Evolutionary conservation across 495 filamentous ascomycete genomes (phyloP).

Genomic region (Neurospora hispaniola): DNA sequence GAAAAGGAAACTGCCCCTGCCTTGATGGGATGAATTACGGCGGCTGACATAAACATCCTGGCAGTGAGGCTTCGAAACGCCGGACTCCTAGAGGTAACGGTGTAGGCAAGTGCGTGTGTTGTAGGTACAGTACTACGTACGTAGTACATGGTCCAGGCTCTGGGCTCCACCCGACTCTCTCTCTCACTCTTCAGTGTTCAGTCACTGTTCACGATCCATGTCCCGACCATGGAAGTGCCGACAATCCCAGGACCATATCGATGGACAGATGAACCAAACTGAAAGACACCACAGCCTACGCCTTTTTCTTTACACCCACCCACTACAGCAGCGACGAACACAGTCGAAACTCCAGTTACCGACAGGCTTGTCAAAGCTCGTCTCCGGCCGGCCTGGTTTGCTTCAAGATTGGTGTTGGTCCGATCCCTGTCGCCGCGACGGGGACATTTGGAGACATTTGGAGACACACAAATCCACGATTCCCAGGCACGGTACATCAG

Average conservation of each 20-base stretch:
- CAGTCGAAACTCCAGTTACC: neutral
- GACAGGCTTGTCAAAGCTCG: neutral
- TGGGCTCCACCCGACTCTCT: neutral
- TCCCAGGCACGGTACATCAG: neutral
- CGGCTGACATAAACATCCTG: conserved; percentile 11
- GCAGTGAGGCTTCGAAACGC: neutral
- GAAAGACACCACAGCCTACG: neutral
- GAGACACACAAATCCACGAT: neutral
- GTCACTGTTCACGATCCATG: neutral
- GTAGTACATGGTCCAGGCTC: too few species aligned
- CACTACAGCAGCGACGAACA: neutral
- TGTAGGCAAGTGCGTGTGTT: too few species aligned
- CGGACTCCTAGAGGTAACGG: neutral
- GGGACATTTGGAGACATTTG: neutral
- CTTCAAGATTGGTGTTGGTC: neutral
- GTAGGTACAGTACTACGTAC: too few species aligned
- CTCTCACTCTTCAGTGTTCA: neutral
- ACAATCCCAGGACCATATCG: neutral
- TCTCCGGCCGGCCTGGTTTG: neutral
- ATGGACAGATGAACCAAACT: neutral
- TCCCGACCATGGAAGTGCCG: neutral
- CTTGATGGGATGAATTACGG: conserved; percentile 2
- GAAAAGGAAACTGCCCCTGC: neutral
- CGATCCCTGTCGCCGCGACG: neutral
- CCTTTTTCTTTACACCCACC: neutral